Conservation (phyloP, 257 asterid species). For the Solanum pinnatisectum region DNA sequence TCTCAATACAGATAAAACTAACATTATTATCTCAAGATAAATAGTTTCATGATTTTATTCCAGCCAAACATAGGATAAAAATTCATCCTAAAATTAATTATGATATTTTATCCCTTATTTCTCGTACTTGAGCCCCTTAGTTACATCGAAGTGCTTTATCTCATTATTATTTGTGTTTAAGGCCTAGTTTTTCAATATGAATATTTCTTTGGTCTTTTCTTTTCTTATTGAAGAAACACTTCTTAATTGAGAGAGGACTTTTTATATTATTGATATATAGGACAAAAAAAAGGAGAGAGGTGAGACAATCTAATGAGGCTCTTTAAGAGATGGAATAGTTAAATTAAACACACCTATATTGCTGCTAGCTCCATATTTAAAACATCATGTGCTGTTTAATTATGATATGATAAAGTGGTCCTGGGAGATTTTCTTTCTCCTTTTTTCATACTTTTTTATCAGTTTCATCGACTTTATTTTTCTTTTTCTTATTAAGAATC, state of each 20-base stretch:
- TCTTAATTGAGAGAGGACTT: not conserved
- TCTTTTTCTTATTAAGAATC: not conserved
- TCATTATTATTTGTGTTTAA: not conserved
- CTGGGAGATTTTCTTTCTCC: not conserved
- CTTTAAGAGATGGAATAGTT: not conserved
- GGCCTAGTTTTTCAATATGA: not conserved
- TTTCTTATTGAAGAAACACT: not conserved
- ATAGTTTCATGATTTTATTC: too few relatives aligned
- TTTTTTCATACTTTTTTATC: not conserved
- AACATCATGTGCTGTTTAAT: not conserved
- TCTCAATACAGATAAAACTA: too few relatives aligned
- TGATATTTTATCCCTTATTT: not conserved
- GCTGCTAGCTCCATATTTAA: not conserved
- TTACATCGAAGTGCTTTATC: not conserved
- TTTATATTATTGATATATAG: not conserved
- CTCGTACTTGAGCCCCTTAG: not conserved
- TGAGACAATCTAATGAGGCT: not conserved
- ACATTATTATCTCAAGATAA: not conserved
- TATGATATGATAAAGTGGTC: not conserved
- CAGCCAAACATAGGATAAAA: not conserved
- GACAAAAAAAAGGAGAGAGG: not conserved
- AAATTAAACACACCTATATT: not conserved
- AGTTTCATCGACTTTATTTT: not conserved
- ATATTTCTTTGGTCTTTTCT: not conserved
- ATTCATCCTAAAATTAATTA: not conserved